Evolutionary conservation across 257 asterid genomes (phyloP).

Genomic region (Salvia splendens): DNA sequence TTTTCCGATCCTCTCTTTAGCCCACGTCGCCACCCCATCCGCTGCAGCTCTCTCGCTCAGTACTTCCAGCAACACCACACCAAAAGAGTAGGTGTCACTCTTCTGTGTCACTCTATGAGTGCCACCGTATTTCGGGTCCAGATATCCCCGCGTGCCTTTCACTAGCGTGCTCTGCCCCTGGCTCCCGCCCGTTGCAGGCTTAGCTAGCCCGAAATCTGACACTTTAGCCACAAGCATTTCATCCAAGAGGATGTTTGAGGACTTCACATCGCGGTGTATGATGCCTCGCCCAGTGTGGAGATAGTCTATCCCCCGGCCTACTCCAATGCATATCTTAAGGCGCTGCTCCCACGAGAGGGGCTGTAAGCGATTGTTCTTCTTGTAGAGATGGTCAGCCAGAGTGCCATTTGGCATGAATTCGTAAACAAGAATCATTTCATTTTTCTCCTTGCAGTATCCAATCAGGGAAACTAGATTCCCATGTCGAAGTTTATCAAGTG

Average conservation of each 20-base stretch:
- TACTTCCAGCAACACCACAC: constrained; percentile 66
- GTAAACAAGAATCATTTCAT: constrained; percentile 55
- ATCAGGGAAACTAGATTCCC: constrained; percentile 61
- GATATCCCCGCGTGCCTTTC: constrained; percentile 69
- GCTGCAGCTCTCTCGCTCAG: constrained; percentile 66
- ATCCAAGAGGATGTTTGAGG: constrained; percentile 62
- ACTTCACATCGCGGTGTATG: constrained; percentile 61
- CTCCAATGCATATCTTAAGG: constrained; percentile 63
- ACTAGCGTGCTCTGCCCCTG: constrained; percentile 44
- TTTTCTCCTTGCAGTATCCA: constrained; percentile 62
- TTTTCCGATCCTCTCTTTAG: constrained; percentile 47
- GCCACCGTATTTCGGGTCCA: constrained; percentile 59
- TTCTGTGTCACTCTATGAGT: constrained; percentile 54
- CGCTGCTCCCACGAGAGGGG: constrained; percentile 59
- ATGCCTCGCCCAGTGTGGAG: constrained; percentile 55
- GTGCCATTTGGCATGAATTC: constrained; percentile 62
- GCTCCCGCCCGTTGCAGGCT: constrained; percentile 36
- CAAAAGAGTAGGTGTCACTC: constrained; percentile 64
- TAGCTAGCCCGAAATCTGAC: constrained; percentile 72
- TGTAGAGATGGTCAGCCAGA: constrained; percentile 61
- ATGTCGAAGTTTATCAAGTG: constrained; percentile 58
- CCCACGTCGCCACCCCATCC: constrained; percentile 55
- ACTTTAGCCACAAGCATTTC: constrained; percentile 59
- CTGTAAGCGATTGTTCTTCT: constrained; percentile 28
- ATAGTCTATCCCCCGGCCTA: constrained; percentile 60